Evolutionary conservation across 805 yeast genomes (phyloP), one percentile per base, ranked within the genome.

Genomic region (Crinitomyces ghanaensis): DNA sequence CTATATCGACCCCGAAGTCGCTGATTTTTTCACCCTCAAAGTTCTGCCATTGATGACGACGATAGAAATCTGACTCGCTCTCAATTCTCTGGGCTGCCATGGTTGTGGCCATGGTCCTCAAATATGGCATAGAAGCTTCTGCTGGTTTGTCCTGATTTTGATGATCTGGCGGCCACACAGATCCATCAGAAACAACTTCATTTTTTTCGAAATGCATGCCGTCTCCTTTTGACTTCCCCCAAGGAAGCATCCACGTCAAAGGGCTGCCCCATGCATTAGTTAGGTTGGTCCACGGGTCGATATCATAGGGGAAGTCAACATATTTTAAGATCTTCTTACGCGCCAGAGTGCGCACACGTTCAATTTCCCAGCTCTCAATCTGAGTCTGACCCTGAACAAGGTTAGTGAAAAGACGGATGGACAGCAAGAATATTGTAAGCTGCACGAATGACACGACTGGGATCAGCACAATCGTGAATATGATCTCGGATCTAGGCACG

Each of bases 81-180:
- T n/a, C n/a, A n/a, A n/a, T n/a, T n/a, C n/a, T n/a, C 11, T 6
- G 37, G 33, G 18, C 17, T 21, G 25, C 24, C 34, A 23, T 15
- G 12, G 13, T 23, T 20, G 26, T 31, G 19, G 7, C 16, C 28
- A 22, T 23, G 20, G 32, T 19, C 26, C 3, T 31, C 40, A 22
- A 23, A 19, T 38, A 28, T 4, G 33, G 15, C 8, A 9, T 16
- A 19, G 30, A n/a, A 4, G 31, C n/a, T 5, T 26, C 29, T 4
- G 34, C 26, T 19, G 37, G 45, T 5, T 33, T 30, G 24, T 55
- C 65, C 32, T 59, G 65, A 44, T 66, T 62, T 1, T 75, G 75
- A 4, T 83, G 85, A 57, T 84, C 93, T 1, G 95, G 93, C 1
- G 98, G 98, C 94, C 96, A 88, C 2, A 95, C 91, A 25, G 78